Evolutionary conservation across 2,329 filamentous ascomycete species (phyloP), one percentile per base, ranked within the genome.

Genomic region (Fusarium praegraminearum): DNA sequence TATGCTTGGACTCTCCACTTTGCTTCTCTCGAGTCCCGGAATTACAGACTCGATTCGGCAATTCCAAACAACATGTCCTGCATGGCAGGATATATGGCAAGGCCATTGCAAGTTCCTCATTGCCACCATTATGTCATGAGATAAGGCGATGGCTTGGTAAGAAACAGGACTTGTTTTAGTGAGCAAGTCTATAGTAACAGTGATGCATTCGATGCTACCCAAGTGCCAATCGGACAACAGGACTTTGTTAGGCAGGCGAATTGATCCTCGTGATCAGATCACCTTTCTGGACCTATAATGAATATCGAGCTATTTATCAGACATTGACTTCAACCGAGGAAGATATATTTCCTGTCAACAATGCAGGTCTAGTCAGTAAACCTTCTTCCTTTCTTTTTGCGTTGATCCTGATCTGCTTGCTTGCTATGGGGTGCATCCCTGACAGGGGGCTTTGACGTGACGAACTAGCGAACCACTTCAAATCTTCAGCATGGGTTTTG

Each of bases 1-100:
- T 41, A 16, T 20, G n/a, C 24, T 6, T 3, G 10, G 2, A 22
- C n/a, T 13, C 24, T 4, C 49, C 49, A 41, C 49, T 11, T 41
- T 24, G 49, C 35, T 10, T 52, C 18, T 40, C 35, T 22, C 13
- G 18, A 3, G 24, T 22, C 36, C 32, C 49, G 49, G 49, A 41
- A 52, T 52, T 52, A 11, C 7, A 52, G 35, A 51, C 49, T 51
- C 33, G 28, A 40, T 51, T 7, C 20, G 49, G 49, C 28, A 35
- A n/a, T 40, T 51, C 18, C n/a, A 18, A 7, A 18, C 26, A 38
- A 41, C 16, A n/a, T 41, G 13, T 41, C 13, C n/a, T 28, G 35
- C 24, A 40, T 4, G 26, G 18, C n/a, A 7, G 5, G 13, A 51
- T 36, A 18, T 26, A 51, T 24, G 22, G 24, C 24, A 12, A 50